Conservation (phyloP, 352 stramenopile genomes). For the Pythium rishiriense region DNA sequence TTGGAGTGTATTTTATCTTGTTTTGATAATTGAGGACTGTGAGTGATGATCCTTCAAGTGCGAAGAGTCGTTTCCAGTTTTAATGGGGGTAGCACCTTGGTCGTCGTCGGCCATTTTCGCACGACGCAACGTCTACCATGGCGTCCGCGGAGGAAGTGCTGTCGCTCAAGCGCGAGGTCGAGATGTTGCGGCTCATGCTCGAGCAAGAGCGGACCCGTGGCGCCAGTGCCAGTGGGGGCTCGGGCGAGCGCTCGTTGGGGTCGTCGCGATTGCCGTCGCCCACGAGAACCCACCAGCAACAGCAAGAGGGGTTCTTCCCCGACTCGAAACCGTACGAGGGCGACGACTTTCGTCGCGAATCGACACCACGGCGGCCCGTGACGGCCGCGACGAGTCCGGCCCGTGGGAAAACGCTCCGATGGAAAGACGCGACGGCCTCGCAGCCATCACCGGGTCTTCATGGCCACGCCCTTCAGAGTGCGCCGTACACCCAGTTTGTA, state of each 20-base stretch:
- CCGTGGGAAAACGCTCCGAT: constrained; percentile 15
- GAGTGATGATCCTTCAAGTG: constrained; percentile 27
- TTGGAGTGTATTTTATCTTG: constrained; percentile 6
- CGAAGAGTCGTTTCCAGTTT: constrained; percentile 22
- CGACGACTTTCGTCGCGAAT: constrained; percentile 15
- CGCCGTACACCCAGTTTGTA: constrained; percentile 37
- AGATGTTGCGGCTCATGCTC: constrained; percentile 45
- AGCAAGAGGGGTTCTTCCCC: constrained; percentile 8
- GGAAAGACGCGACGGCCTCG: constrained; percentile 8
- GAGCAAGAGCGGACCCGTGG: constrained; percentile 38
- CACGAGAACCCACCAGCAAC: constrained; percentile 4
- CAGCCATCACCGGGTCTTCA: constrained; percentile 3
- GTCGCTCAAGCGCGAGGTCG: constrained; percentile 54
- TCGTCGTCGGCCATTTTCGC: too few relatives aligned
- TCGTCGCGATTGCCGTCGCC: constrained; percentile 21
- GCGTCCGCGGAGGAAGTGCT: constrained; percentile 44
- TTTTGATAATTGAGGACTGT: background rate
- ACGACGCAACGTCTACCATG: too few relatives aligned
- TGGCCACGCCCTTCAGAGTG: too few relatives aligned
- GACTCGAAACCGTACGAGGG: constrained; percentile 2
- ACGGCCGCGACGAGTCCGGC: constrained; percentile 19
- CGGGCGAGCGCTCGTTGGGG: constrained; percentile 1
- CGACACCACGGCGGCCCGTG: constrained; percentile 14
- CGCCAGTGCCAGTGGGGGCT: background rate
- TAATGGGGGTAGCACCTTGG: too few relatives aligned